Conservation (phyloP, 2,329 filamentous ascomycete species). For the Cryphonectria japonica region DNA sequence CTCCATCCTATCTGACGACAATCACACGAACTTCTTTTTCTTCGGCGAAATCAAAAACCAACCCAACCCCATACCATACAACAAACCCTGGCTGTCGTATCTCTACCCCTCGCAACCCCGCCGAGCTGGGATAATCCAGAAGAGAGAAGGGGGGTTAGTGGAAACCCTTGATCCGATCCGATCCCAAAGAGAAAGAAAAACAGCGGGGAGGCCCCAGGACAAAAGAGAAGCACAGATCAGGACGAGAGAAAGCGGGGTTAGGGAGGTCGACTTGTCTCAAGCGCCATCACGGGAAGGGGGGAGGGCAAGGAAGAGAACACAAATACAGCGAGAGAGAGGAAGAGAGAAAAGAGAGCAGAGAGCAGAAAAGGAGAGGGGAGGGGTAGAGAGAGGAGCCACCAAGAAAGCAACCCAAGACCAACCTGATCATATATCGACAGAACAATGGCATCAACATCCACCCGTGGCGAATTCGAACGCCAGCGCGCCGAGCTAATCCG, state of each 20-base stretch:
- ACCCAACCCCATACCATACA: not conserved
- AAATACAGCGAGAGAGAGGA: not conserved
- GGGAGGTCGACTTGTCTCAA: too few species aligned
- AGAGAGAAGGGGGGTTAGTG: not conserved
- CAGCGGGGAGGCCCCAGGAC: not conserved
- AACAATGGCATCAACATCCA: constrained; percentile 39
- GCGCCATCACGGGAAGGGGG: too few species aligned
- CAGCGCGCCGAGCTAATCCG: constrained; percentile 72
- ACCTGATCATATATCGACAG: not conserved
- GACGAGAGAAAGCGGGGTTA: not conserved
- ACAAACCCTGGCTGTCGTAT: not conserved
- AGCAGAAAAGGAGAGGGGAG: not conserved
- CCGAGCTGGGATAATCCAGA: not conserved
- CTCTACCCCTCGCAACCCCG: not conserved
- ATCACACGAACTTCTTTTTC: too few species aligned
- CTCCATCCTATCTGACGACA: not conserved
- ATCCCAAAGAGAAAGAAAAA: not conserved
- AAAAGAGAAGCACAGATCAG: not conserved
- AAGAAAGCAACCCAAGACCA: not conserved
- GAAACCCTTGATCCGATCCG: not conserved
- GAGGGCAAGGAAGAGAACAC: too few species aligned
- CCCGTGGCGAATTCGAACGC: constrained; percentile 69
- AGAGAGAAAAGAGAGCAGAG: not conserved
- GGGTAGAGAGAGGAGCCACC: not conserved
- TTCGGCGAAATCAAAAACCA: not conserved